Conservation (phyloP, 192 early-diverging fungal genomes). For the Jimgerdemannia flammicorona region DNA sequence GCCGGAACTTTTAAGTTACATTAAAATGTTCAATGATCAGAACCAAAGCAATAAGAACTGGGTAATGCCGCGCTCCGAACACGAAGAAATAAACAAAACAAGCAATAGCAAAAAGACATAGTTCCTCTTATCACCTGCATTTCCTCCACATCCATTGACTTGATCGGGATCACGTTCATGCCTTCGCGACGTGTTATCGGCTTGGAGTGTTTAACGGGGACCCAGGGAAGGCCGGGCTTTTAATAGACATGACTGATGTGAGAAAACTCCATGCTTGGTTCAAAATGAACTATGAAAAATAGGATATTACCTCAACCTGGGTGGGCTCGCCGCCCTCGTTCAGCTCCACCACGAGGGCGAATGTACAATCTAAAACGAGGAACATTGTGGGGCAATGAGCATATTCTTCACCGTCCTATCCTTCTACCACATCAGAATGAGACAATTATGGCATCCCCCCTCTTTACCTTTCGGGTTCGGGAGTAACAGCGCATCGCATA, state of each 20-base stretch:
- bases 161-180: not conserved
- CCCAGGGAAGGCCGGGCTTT: not conserved
- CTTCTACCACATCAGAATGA: not conserved
- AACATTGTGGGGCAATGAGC: not conserved
- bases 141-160: not conserved
- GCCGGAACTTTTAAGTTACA: not conserved
- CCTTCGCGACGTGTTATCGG: not conserved
- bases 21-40: no score
- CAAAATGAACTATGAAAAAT: not conserved
- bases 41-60: no score
- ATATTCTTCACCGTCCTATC: not conserved
- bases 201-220: not conserved
- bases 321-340: not conserved
- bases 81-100: not conserved
- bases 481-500: constrained; percentile 2
- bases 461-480: constrained; percentile 2
- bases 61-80: no score
- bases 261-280: not conserved
- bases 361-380: not conserved
- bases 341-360: not conserved
- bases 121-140: not conserved
- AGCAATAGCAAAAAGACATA: not conserved
- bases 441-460: not conserved
- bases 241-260: not conserved
- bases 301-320: not conserved